phyloP scores from a whole-genome alignment of 2,329 filamentous ascomycete species.

The Claviceps sp. region DNA sequence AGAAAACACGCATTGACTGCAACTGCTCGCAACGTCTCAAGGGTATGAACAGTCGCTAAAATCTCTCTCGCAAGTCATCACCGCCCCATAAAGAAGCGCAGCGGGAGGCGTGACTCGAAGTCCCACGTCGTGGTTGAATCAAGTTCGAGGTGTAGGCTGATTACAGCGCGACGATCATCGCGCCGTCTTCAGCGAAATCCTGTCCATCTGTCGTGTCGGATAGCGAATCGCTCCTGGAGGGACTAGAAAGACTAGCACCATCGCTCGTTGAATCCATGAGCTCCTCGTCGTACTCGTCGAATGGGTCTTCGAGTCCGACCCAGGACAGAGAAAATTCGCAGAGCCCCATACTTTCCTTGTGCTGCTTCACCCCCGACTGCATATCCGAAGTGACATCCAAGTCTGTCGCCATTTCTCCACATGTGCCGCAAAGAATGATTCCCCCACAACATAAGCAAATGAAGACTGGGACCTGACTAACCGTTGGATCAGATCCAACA shows the following conservation, averaged over 20 bases:
- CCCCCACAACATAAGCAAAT: conserved; percentile 34
- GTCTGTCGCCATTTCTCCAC: conserved; percentile 17
- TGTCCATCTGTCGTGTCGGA: conserved; percentile 11
- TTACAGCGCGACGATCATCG: conserved; percentile 8
- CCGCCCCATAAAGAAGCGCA: neutral
- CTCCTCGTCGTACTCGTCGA: conserved; percentile 26
- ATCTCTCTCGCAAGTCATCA: neutral
- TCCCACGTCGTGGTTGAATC: neutral
- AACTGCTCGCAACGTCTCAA: conserved; percentile 1
- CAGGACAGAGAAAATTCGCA: conserved; percentile 15
- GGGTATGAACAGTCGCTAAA: neutral
- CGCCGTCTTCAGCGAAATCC: conserved; percentile 12
- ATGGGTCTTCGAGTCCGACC: conserved; percentile 17
- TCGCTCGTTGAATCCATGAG: conserved; percentile 11
- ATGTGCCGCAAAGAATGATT: conserved; percentile 29
- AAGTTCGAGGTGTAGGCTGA: neutral
- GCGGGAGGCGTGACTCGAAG: neutral
- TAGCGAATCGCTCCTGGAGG: conserved; percentile 3
- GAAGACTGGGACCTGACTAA: conserved; percentile 49
- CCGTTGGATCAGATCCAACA: conserved; percentile 94
- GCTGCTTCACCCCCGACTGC: conserved; percentile 1
- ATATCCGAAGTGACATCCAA: conserved; percentile 6
- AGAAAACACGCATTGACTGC: conserved; percentile 9
- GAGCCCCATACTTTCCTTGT: conserved; percentile 14
- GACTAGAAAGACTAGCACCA: neutral